Base-by-base conservation (phyloP, 352 stramenopile genomes). In the Globisporangium barbulae region DNA sequence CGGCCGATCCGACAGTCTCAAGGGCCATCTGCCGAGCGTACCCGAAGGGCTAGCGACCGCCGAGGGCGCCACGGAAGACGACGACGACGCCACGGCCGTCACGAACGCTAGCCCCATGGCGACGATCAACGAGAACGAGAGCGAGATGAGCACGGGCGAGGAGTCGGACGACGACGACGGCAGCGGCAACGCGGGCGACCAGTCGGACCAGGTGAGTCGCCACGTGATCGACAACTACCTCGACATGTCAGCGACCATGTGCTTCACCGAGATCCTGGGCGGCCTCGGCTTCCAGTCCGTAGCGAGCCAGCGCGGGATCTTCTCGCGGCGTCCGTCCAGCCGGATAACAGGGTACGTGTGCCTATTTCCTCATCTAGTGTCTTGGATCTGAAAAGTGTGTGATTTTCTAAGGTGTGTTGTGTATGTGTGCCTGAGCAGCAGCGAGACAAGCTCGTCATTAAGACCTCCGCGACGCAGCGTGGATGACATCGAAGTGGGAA, bases 201-300 rank as follows among this genome's bases (percentile, higher is more conserved):
- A 49, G 21, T 76, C 76, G 5, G 74, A 85, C 44, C 64, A 83
- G 28, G 80, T 86, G 47, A 91, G 82, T 72, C 83, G 81, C 35
- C 81, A 91, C 35, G 85, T 76, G 21, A 94, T 94, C 53, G 85
- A 93, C 65, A 94, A 94, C 70, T 94, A 91, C 59, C 68, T 94
- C 44, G 81, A 94, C 53, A 92, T 94, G 81, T 92, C 83, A 2
- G 75, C 85, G 17, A 90, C 78, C 37, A 79, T 89, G 61, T 79
- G 81, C 54, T 71, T 94, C 8, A 88, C 76, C 0, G 81, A 92
- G 55, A 82, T 92, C 48, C 48, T 90, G 15, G 79, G 74, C 17
- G 76, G 76, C 1, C 65, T 94, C 12, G 81, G 83, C 25, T 89
- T 90, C 45, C 71, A 81, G 48, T 73, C 74, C 4, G 71, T 77